Conservation (phyloP, 148 eudicot genomes). For the Rhododendron griersonianum region DNA sequence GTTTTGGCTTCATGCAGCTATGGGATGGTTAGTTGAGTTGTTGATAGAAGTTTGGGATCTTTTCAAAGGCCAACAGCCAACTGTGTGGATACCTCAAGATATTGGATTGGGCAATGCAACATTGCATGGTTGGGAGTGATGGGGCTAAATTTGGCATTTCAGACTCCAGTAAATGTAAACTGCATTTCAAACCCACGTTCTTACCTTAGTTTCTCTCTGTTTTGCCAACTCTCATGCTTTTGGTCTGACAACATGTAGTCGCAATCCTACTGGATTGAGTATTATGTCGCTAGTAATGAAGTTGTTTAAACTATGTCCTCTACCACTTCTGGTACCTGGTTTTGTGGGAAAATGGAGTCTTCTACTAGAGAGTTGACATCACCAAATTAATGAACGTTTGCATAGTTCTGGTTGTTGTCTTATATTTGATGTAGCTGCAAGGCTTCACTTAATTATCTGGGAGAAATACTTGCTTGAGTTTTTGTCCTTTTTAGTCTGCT, state of each 20-base stretch:
- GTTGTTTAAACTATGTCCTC: neutral
- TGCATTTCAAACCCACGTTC: neutral
- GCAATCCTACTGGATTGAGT: neutral
- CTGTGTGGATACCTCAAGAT: neutral
- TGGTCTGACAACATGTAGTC: neutral
- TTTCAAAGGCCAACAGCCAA: neutral
- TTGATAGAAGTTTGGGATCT: neutral
- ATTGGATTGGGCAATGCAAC: neutral
- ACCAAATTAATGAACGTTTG: neutral
- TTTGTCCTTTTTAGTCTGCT: neutral
- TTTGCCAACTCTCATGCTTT: neutral
- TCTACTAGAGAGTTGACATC: neutral
- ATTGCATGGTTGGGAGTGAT: neutral
- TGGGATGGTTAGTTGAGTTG: neutral
- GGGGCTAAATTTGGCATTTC: conserved; percentile 5
- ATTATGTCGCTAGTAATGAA: neutral
- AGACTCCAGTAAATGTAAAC: neutral
- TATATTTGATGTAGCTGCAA: neutral
- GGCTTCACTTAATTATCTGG: neutral
- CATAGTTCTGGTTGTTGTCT: neutral
- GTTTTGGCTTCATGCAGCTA: neutral
- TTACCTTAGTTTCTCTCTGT: neutral
- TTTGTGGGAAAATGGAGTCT: neutral
- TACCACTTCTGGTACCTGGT: neutral
- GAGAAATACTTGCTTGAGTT: neutral